Evolutionary conservation across 2,329 filamentous ascomycete species (phyloP), one percentile per base, ranked within the genome.

Genomic region (Ilyonectria mors-panacis): DNA sequence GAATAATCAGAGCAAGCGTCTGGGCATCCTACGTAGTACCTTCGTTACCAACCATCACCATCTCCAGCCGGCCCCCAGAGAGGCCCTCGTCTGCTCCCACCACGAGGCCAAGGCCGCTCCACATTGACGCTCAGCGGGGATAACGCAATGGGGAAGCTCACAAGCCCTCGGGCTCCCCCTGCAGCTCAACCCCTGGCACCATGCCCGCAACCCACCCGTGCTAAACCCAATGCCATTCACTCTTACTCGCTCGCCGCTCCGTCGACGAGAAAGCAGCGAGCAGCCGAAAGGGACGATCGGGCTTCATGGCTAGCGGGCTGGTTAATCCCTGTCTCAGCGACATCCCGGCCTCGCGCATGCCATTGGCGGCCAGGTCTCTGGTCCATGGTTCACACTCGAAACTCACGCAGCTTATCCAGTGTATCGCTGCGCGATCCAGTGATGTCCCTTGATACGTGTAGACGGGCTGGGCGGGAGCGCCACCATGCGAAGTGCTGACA

Each of bases 111-210:
- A n/a, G 12, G 10, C 17, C 17, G 30, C 63, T 65, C 63, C 63
- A 53, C 63, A 58, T 56, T 66, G 63, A 66, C 63, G 53, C 63
- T 47, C 9, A 56, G 44, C 56, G 56, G 51, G 44, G 53, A 63
- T 39, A 42, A 26, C 47, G 54, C 23, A 15, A 56, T 63, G 60
- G 53, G 35, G 35, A 57, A 53, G 39, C 39, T 59, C 21, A 30
- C 45, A 33, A 23, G 19, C 23, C 53, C 45, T 35, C 21, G 54
- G 13, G 21, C 26, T 35, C 33, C 61, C 61, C 61, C 55, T 64
- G 61, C 55, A 59, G 54, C 47, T 48, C 37, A 15, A 15, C 53
- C 58, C 53, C 63, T 60, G 53, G 58, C 39, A 51, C 51, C 45
- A 8, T 48, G 45, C n/a, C 37, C 42, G 42, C n/a, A 23, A 23